Conservation (phyloP, 2,329 filamentous ascomycete genomes). For the Allantophomopsis cytisporea region DNA sequence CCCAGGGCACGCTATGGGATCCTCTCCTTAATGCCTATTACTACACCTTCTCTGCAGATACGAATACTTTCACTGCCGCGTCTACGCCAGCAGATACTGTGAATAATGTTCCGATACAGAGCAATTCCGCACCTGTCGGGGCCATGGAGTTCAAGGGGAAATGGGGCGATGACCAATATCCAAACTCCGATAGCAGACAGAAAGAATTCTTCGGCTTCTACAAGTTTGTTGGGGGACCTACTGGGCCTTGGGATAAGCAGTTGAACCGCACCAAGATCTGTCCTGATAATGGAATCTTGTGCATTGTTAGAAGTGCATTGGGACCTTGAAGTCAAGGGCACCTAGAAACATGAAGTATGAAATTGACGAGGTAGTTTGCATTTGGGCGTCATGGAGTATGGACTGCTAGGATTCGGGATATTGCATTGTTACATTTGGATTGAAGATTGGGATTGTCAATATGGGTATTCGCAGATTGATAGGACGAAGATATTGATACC, state of each 20-base stretch:
- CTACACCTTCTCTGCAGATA: conserved; percentile 33
- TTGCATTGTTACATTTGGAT: no score
- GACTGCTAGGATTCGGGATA: no score
- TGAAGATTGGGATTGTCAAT: no score
- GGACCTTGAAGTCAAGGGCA: background rate
- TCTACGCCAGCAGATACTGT: background rate
- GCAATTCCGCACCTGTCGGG: conserved; percentile 26
- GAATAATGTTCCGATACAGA: conserved; percentile 2
- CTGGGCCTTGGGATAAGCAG: conserved; percentile 45
- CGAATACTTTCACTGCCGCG: conserved; percentile 8
- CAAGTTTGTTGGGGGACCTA: conserved; percentile 44
- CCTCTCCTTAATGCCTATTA: conserved; percentile 38
- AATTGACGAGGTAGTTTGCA: no score
- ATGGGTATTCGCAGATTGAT: no score
- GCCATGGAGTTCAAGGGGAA: conserved; percentile 42
- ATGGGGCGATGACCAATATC: conserved; percentile 50
- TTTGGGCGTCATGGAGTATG: no score
- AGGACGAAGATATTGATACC: no score
- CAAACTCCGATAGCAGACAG: conserved; percentile 26
- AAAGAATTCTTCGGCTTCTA: conserved; percentile 23
- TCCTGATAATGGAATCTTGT: conserved; percentile 25
- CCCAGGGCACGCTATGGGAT: conserved; percentile 45
- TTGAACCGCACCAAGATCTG: conserved; percentile 41
- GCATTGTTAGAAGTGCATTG: conserved; percentile 13
- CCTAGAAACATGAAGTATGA: no score